A percentile compares a stretch with the other conserved stretches of the same genome.
Evolutionary conservation across 495 filamentous ascomycete genomes (phyloP).

Genomic region (Xeromyces bisporus): DNA sequence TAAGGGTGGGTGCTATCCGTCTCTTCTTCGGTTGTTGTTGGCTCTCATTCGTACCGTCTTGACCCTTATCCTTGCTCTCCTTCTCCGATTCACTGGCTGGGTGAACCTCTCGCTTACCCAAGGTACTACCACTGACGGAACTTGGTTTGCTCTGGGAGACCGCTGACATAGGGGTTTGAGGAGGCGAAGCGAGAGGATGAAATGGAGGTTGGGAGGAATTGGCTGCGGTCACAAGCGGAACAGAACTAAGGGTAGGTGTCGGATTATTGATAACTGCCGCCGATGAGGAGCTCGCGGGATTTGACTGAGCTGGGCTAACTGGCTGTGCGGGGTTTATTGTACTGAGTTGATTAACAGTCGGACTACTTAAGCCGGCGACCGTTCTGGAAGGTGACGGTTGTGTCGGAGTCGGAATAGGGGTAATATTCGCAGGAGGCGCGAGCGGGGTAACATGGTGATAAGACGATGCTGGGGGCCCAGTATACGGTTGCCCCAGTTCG

Average conservation of each 20-base stretch:
- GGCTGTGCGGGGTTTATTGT: constrained; percentile 21
- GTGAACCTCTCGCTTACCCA: constrained; percentile 40
- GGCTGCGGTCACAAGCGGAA: constrained; percentile 56
- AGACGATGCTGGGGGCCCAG: constrained; percentile 39
- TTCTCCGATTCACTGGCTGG: constrained; percentile 36
- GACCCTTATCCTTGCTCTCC: constrained; percentile 39
- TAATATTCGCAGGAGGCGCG: constrained; percentile 38
- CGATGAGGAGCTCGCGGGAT: constrained; percentile 35
- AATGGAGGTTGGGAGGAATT: constrained; percentile 39
- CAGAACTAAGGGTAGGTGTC: constrained; percentile 52
- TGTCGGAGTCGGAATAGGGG: constrained; percentile 48
- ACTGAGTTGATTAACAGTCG: constrained; percentile 10
- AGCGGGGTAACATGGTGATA: constrained; percentile 27
- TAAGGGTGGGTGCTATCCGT: constrained; percentile 59
- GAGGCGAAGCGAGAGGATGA: constrained; percentile 57
- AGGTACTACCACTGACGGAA: constrained; percentile 24
- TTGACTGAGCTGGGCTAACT: constrained; percentile 16
- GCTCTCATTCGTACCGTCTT: constrained; percentile 12
- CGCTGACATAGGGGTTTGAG: constrained; percentile 50
- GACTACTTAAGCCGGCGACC: constrained; percentile 20
- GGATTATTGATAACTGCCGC: constrained; percentile 51
- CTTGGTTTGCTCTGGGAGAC: constrained; percentile 25
- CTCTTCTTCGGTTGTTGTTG: constrained; percentile 48
- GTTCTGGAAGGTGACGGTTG: constrained; percentile 42
- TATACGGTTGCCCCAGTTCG: constrained; percentile 78